Conservation (phyloP, 192 early-diverging fungal genomes). For the Backusella parvicylindrica region DNA sequence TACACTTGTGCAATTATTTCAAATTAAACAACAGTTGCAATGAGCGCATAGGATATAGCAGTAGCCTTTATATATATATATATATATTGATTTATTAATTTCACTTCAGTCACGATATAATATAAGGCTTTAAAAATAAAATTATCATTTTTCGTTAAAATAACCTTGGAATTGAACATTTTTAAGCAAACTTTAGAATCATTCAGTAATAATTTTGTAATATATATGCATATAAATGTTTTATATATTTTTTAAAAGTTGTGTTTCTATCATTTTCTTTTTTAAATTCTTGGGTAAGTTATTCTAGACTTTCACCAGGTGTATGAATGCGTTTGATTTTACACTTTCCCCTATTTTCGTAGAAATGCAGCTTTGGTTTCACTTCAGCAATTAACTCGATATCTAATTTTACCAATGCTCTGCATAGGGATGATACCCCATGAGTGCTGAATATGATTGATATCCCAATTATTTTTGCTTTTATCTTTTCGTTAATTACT, state of each 20-base stretch:
- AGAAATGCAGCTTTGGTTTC: background rate
- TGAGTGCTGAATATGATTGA: too few relatives aligned
- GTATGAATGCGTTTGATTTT: background rate
- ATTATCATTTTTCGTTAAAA: background rate
- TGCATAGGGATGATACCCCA: background rate
- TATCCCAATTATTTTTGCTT: too few relatives aligned
- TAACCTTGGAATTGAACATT: background rate
- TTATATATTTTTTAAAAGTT: background rate
- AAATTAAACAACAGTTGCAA: slow-evolving; percentile 29
- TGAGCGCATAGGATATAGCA: background rate
- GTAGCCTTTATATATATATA: too few relatives aligned
- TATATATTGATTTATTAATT: background rate
- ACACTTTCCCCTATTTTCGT: background rate
- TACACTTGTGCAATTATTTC: slow-evolving; percentile 57
- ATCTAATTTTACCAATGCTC: background rate
- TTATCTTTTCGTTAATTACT: too few relatives aligned
- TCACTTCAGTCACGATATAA: background rate
- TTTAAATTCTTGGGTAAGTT: background rate
- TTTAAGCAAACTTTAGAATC: background rate
- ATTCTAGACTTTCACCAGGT: background rate
- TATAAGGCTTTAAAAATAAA: background rate
- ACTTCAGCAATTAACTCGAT: background rate
- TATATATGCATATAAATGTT: too few relatives aligned
- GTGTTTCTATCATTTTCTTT: background rate
- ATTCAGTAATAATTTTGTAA: background rate